phyloP scores from a whole-genome alignment of 164 flowering plant genomes.

The Vitis riparia region DNA sequence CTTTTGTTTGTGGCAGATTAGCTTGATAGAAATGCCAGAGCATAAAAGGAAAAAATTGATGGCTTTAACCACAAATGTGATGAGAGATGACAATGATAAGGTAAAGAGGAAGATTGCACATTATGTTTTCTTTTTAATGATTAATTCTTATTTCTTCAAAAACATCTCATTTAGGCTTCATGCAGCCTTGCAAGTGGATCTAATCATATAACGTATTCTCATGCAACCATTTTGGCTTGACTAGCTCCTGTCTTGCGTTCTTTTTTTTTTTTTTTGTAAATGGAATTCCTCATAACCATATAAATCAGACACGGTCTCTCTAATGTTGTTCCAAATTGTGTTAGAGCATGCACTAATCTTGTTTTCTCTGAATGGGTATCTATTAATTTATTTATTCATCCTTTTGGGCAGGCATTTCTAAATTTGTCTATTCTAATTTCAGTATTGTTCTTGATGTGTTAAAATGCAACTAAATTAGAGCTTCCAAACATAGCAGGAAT shows the following conservation, averaged over 20 bases:
- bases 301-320: neutral
- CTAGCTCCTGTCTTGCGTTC: neutral
- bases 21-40: slow-evolving; percentile 84
- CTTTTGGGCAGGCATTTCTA: no score
- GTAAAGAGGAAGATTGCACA: slow-evolving; percentile 26
- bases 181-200: neutral
- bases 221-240: neutral
- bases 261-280: neutral
- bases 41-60: slow-evolving; percentile 58
- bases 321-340: neutral
- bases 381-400: no score
- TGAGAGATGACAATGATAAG: slow-evolving; percentile 96
- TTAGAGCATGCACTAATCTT: neutral
- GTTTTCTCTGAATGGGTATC: neutral
- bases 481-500: no score
- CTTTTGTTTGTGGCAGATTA: slow-evolving; percentile 57
- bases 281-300: neutral
- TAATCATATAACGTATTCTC: neutral
- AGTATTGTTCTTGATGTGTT: no score
- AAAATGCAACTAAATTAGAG: no score
- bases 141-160: neutral
- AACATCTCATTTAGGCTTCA: neutral
- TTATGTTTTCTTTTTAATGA: neutral
- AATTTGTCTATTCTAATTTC: no score
- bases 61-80: slow-evolving; percentile 62